Percentiles rank a stretch among this genome's conserved stretches.
These are phyloP conservation scores for Xylariaceae sp. DNA, from an alignment of 2,329 filamentous ascomycete species.

Conservation along the genomic window DNA sequence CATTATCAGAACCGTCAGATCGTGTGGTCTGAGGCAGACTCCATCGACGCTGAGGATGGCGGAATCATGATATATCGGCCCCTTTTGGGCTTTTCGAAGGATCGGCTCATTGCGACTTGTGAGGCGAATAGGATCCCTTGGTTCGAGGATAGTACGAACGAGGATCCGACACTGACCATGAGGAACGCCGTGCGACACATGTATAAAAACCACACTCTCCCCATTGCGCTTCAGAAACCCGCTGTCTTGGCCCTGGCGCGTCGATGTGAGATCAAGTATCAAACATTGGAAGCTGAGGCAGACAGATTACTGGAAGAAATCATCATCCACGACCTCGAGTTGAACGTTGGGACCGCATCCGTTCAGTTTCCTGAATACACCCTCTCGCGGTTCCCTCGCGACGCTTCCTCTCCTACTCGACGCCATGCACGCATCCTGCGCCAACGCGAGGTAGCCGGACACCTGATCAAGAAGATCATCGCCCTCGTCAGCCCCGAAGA, in stretches of 20 bases:
- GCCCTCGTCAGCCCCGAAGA: constrained; percentile 47
- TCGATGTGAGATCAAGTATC: constrained; percentile 42
- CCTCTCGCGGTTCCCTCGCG: constrained; percentile 18
- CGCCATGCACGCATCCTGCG: constrained; percentile 32
- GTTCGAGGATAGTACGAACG: constrained; percentile 83
- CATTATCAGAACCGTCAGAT: constrained; percentile 12
- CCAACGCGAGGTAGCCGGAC: constrained; percentile 41
- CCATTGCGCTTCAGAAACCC: constrained; percentile 61
- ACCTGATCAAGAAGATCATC: constrained; percentile 45
- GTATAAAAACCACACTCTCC: constrained; percentile 53
- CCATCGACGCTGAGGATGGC: constrained; percentile 51
- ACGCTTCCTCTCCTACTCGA: constrained; percentile 20
- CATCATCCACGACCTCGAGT: constrained; percentile 43
- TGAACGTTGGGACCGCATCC: constrained; percentile 44
- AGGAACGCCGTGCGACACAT: constrained; percentile 77
- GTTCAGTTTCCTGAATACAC: constrained; percentile 41
- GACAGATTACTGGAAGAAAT: constrained; percentile 47
- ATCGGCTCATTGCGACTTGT: constrained; percentile 70
- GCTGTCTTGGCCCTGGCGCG: constrained; percentile 58
- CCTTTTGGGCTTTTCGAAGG: constrained; percentile 65
- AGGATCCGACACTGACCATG: constrained; percentile 66
- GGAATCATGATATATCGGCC: constrained; percentile 66
- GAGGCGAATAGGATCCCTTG: constrained; percentile 60
- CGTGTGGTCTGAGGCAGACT: constrained; percentile 12
- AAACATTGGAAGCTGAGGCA: constrained; percentile 47